A percentile compares a stretch with the other conserved stretches of the same genome.
Conservation (phyloP, 2,329 filamentous ascomycete species). For the Bisporella sp. region DNA sequence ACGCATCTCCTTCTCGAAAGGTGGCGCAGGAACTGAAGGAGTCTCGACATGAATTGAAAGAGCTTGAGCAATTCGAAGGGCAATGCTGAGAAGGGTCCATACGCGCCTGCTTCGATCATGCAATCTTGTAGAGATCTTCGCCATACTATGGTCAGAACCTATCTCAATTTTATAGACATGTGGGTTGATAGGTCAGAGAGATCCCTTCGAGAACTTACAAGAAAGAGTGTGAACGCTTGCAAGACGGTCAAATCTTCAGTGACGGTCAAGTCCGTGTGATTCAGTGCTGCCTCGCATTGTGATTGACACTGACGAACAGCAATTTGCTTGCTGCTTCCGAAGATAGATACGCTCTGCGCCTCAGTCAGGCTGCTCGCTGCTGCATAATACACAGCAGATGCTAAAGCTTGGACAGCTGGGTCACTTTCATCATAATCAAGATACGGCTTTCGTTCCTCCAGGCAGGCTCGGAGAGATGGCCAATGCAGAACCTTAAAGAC, state of each 20-base stretch:
- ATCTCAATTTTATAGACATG: too few species aligned
- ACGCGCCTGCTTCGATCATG: neutral
- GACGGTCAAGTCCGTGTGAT: neutral
- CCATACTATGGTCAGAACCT: neutral
- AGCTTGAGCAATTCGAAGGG: neutral
- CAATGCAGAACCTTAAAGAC: neutral
- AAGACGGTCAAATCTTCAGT: neutral
- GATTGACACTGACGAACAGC: neutral
- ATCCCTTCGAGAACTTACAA: neutral
- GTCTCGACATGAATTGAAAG: neutral
- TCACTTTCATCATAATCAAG: neutral
- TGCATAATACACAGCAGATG: neutral
- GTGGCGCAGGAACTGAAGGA: neutral
- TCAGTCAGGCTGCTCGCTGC: neutral
- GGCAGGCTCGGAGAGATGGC: neutral
- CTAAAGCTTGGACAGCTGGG: neutral
- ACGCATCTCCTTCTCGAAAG: neutral
- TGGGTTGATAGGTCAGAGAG: neutral
- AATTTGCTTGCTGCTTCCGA: neutral
- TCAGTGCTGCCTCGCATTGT: neutral
- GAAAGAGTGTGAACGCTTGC: neutral
- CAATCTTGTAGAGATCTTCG: neutral
- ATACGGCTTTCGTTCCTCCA: neutral
- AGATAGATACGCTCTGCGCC: neutral
- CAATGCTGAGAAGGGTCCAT: neutral